Percentiles rank a stretch among this genome's conserved stretches.
These are phyloP conservation scores for Solanum hybrid DNA, from an alignment of 305 asterid species.

Conservation along the genomic window DNA sequence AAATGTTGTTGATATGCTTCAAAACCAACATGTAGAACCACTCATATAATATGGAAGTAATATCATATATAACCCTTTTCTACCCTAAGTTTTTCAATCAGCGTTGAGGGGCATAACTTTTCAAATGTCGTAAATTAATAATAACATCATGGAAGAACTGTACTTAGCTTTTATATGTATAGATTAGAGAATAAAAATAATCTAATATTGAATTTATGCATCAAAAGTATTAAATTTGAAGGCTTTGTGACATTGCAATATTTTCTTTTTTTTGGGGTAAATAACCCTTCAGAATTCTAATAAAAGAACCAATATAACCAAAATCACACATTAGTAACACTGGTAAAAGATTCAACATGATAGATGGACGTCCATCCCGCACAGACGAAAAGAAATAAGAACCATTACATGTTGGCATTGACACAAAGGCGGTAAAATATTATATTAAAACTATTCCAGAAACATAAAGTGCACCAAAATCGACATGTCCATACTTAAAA, in stretches of 20 bases:
- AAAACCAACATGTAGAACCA: neutral
- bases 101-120: neutral
- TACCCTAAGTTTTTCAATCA: fast-evolving
- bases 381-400: neutral
- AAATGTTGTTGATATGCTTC: neutral
- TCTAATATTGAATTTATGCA: neutral
- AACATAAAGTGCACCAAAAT: neutral
- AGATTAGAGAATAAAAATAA: fast-evolving
- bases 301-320: neutral
- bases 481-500: neutral
- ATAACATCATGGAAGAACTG: neutral
- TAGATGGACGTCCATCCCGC: neutral
- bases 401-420: neutral
- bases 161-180: no score
- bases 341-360: neutral
- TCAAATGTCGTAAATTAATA: neutral
- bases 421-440: neutral
- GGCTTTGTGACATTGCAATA: neutral
- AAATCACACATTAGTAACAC: neutral
- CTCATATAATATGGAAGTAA: no score
- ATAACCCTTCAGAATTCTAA: neutral
- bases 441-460: neutral
- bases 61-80: neutral
- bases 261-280: neutral
- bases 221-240: neutral